These are phyloP conservation scores for Komagataella populi DNA, from an alignment of 805 yeast species.

Conservation along the genomic window DNA sequence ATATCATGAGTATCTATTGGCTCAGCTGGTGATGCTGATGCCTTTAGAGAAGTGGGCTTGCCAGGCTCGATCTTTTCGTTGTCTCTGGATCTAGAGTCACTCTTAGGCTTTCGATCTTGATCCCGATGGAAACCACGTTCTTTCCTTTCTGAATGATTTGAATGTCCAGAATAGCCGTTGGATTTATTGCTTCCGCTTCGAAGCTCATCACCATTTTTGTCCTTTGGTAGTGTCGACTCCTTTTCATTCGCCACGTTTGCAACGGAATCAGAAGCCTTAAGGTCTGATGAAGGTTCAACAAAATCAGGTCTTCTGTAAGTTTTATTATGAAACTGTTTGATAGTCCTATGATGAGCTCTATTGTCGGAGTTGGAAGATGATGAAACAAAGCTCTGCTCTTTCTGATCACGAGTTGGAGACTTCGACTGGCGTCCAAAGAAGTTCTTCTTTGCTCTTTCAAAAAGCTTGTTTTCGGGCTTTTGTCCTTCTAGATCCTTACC, in stretches of 20 bases:
- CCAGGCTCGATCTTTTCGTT: background rate
- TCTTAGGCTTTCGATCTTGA: background rate
- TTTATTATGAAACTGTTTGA: conserved; percentile 7
- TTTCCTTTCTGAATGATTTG: background rate
- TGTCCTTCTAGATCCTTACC: background rate
- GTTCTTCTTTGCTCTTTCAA: background rate
- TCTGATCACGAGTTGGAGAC: background rate
- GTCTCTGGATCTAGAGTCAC: background rate
- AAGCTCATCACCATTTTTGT: background rate
- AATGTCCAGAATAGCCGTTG: background rate
- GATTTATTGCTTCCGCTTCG: background rate
- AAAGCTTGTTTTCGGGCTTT: background rate
- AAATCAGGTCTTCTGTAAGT: background rate
- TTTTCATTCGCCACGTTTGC: background rate
- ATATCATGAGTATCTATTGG: background rate
- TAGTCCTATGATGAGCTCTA: conserved; percentile 4
- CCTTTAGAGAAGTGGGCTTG: background rate
- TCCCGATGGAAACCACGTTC: background rate
- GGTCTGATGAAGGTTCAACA: background rate
- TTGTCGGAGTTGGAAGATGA: background rate
- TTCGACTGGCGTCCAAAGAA: background rate
- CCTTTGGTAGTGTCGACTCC: background rate
- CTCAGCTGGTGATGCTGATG: background rate
- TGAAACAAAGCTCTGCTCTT: background rate
- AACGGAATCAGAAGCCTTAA: background rate